phyloP scores from a whole-genome alignment of 139 green algal species.

The Eudorina sp. region DNA sequence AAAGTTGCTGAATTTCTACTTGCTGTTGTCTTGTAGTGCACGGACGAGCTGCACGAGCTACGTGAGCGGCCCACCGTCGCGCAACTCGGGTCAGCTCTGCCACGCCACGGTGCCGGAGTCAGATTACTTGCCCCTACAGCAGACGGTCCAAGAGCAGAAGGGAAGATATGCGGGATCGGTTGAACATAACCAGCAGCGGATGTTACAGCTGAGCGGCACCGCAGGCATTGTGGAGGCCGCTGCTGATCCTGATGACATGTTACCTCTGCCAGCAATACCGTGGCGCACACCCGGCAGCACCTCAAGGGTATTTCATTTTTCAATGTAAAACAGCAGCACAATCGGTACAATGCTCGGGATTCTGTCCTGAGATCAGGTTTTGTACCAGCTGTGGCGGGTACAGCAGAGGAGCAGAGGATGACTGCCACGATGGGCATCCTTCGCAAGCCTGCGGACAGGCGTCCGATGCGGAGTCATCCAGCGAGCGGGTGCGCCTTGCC shows the following conservation, averaged over 20 bases:
- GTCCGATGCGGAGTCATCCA: not conserved
- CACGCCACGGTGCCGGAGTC: too few relatives aligned
- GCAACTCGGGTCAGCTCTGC: not conserved
- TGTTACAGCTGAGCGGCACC: not conserved
- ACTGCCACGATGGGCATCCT: not conserved
- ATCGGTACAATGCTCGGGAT: not conserved
- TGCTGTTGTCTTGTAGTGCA: not conserved
- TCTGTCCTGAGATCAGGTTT: not conserved
- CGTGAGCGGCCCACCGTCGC: not conserved
- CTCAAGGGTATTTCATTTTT: too few relatives aligned
- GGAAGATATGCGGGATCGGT: not conserved
- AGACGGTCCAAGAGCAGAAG: not conserved
- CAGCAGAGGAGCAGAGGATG: not conserved
- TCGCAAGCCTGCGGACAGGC: too few relatives aligned
- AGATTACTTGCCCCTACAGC: not conserved
- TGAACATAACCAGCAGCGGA: not conserved
- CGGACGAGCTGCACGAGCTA: constrained; percentile 33
- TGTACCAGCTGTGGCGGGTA: not conserved
- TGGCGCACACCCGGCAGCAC: not conserved
- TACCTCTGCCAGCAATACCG: too few relatives aligned
- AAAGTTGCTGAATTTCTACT: too few relatives aligned
- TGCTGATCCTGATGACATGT: too few relatives aligned
- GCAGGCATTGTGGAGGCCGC: not conserved
- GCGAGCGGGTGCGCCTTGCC: not conserved
- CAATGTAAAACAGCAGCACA: too few relatives aligned